Percentiles rank a stretch among this genome's conserved stretches.
Evolutionary conservation across 2,329 filamentous ascomycete species (phyloP).

Genomic region (Gnomoniopsis sp.): DNA sequence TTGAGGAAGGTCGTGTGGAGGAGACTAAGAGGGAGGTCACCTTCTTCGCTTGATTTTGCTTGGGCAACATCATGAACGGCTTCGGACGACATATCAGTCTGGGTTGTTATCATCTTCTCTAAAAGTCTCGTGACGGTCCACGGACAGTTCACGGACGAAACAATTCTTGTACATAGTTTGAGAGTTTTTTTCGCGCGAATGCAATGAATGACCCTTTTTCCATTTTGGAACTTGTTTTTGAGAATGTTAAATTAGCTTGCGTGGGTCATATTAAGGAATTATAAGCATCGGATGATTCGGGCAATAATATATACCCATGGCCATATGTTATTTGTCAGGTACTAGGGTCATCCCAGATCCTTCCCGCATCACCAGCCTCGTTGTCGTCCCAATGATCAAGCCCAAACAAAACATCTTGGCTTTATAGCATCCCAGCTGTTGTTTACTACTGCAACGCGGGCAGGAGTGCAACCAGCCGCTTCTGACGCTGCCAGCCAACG

Average conservation of each 20-base stretch:
- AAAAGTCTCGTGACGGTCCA: too few relatives aligned
- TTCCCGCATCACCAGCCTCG: neutral
- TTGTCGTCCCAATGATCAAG: neutral
- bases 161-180: too few relatives aligned
- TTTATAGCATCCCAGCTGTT: neutral
- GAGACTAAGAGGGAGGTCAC: constrained; percentile 14
- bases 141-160: too few relatives aligned
- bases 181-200: too few relatives aligned
- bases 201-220: too few relatives aligned
- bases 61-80: too few relatives aligned
- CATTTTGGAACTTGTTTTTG: too few relatives aligned
- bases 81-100: too few relatives aligned
- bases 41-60: constrained; percentile 12
- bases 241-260: too few relatives aligned
- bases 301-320: neutral
- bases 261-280: too few relatives aligned
- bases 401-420: neutral
- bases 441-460: neutral
- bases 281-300: neutral
- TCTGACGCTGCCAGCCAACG: neutral
- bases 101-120: too few relatives aligned
- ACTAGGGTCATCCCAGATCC: neutral
- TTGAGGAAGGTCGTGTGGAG: neutral
- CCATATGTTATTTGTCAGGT: neutral
- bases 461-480: neutral